Percentiles rank a stretch among this genome's conserved stretches.
These are phyloP conservation scores for Phytopythium aichiense DNA, from an alignment of 352 stramenopile species.

Conservation along the genomic window DNA sequence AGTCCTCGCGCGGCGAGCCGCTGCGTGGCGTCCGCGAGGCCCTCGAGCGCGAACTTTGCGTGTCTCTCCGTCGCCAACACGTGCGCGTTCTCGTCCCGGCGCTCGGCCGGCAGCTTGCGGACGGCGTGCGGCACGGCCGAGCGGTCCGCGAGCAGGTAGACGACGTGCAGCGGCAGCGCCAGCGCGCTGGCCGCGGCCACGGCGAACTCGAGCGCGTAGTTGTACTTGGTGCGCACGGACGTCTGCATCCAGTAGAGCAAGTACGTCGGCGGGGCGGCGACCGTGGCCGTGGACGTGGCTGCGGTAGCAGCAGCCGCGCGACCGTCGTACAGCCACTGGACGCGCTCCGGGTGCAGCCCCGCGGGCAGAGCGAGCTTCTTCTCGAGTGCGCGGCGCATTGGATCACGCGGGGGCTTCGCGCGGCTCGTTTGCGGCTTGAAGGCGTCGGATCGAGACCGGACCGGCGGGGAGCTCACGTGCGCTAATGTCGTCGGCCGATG, in stretches of 20 bases:
- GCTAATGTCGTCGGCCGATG: neutral
- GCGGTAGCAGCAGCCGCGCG: neutral
- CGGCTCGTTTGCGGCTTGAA: neutral
- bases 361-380: conserved; percentile 39
- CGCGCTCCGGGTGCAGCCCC: conserved; percentile 60
- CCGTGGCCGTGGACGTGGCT: neutral
- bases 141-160: conserved; percentile 66
- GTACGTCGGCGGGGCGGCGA: conserved; percentile 12
- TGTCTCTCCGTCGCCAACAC: conserved; percentile 67
- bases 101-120: conserved; percentile 2
- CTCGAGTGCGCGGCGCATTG: conserved; percentile 50
- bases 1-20: conserved; percentile 43
- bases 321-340: conserved; percentile 77
- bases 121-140: conserved; percentile 27
- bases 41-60: conserved; percentile 71
- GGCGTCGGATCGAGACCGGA: neutral
- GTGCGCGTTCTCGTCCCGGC: conserved; percentile 55
- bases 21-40: conserved; percentile 40
- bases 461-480: neutral
- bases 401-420: neutral
- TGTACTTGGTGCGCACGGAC: conserved; percentile 75
- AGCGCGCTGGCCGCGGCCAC: conserved; percentile 63
- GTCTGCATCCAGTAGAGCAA: conserved; percentile 90
- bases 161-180: conserved; percentile 63
- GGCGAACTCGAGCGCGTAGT: conserved; percentile 79